Evolutionary conservation across 495 filamentous ascomycete species (phyloP).

Genomic region (Xylaria curta): DNA sequence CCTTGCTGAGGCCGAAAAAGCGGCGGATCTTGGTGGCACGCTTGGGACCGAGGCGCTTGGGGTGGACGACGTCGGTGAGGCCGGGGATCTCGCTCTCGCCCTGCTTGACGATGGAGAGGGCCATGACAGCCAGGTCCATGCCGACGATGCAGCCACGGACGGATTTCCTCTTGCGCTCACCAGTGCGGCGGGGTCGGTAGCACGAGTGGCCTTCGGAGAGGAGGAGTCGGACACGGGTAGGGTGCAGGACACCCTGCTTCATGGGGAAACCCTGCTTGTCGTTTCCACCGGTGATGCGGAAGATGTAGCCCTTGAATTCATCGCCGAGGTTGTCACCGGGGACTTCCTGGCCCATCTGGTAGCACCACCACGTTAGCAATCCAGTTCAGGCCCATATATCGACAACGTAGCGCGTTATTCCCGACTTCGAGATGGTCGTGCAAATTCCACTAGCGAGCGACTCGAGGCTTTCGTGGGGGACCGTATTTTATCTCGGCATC

Average conservation of each 20-base stretch:
- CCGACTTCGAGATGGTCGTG: slow-evolving; percentile 6
- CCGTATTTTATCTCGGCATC: slow-evolving; percentile 11
- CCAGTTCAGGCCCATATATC: slow-evolving; percentile 4
- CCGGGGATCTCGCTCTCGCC: slow-evolving; percentile 92
- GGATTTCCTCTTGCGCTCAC: slow-evolving; percentile 98
- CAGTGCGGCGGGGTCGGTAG: slow-evolving; percentile 95
- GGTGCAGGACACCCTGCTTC: slow-evolving; percentile 99
- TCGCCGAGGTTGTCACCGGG: slow-evolving; percentile 90
- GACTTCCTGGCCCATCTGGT: slow-evolving; percentile 94
- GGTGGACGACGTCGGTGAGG: slow-evolving; percentile 93
- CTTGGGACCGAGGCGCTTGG: slow-evolving; percentile 98
- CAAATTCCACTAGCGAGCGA: neutral
- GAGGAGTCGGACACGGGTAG: slow-evolving; percentile 94
- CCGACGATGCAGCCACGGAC: slow-evolving; percentile 98
- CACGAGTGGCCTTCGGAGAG: slow-evolving; percentile 93
- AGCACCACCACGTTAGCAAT: slow-evolving; percentile 39
- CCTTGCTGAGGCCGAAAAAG: slow-evolving; percentile 99
- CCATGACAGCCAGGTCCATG: slow-evolving; percentile 90
- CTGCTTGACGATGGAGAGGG: slow-evolving; percentile 95
- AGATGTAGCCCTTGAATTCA: slow-evolving; percentile 99
- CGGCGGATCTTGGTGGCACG: slow-evolving; percentile 97
- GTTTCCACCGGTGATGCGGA: slow-evolving; percentile 99
- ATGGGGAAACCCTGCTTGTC: slow-evolving; percentile 99
- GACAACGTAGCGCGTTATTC: neutral
- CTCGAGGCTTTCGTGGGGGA: neutral